Evolutionary conservation across 1,284 basidiomycete species (phyloP).

Genomic region (Anthracocystis walkeri): DNA sequence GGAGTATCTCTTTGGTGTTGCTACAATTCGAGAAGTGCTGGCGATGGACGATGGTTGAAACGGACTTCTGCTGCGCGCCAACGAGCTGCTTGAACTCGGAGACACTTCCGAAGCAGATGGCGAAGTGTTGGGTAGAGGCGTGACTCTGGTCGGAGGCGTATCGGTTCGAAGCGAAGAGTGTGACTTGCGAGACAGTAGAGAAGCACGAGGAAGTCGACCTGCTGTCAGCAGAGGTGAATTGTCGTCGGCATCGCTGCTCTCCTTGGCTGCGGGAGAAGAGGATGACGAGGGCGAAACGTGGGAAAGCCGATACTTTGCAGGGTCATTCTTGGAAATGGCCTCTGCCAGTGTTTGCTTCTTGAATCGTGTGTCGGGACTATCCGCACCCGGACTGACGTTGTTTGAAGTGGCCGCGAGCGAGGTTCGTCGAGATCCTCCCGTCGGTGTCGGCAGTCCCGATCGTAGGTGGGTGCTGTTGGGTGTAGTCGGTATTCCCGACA

Average conservation of each 20-base stretch:
- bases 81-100: constrained; percentile 16
- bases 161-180: constrained; percentile 35
- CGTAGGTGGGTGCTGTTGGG: constrained; percentile 46
- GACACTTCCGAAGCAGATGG: constrained; percentile 36
- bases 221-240: constrained; percentile 44
- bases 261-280: constrained; percentile 18
- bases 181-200: constrained; percentile 38
- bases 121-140: constrained; percentile 20
- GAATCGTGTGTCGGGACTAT: constrained; percentile 47
- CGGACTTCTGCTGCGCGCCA: constrained; percentile 29
- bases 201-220: constrained; percentile 37
- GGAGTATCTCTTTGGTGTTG: constrained; percentile 45
- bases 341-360: constrained; percentile 52
- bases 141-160: constrained; percentile 29
- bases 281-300: constrained; percentile 11
- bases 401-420: constrained; percentile 21
- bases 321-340: constrained; percentile 52
- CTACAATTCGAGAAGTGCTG: constrained; percentile 18
- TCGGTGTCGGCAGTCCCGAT: constrained; percentile 48
- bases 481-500: constrained; percentile 47
- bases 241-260: constrained; percentile 25
- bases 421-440: constrained; percentile 17
- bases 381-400: constrained; percentile 26
- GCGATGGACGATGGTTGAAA: constrained; percentile 9
- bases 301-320: constrained; percentile 51